Evolutionary conservation across 257 asterid genomes (phyloP).

Genomic region (Vinca minor): DNA sequence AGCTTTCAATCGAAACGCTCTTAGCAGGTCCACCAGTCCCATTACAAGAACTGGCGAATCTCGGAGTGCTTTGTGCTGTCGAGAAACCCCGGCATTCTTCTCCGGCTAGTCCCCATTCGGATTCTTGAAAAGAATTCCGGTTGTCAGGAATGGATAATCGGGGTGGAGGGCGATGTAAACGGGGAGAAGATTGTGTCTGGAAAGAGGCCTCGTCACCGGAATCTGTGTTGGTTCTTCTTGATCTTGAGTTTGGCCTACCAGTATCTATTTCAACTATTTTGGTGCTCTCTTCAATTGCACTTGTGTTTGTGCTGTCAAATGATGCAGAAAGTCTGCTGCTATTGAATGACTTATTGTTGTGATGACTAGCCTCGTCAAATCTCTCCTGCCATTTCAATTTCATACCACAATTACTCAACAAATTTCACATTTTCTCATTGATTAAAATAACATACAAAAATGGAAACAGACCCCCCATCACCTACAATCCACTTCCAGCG

Average conservation of each 20-base stretch:
- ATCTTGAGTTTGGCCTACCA: conserved; percentile 47
- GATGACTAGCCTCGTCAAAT: conserved; percentile 28
- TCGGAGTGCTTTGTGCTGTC: conserved; percentile 68
- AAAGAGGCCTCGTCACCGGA: conserved; percentile 27
- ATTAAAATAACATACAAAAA: neutral
- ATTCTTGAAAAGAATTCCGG: conserved; percentile 22
- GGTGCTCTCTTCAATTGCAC: conserved; percentile 47
- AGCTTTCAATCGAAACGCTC: conserved; percentile 37
- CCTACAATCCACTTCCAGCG: no score
- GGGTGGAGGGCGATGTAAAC: conserved; percentile 18
- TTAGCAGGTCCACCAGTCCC: conserved; percentile 36
- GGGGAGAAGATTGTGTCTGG: conserved; percentile 17
- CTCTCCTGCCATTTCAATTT: conserved; percentile 23
- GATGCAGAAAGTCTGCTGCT: conserved; percentile 48
- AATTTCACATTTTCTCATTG: neutral
- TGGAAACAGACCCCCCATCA: neutral
- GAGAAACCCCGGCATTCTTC: conserved; percentile 33
- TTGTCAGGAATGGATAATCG: conserved; percentile 23
- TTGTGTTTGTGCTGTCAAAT: conserved; percentile 25
- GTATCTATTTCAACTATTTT: conserved; percentile 79
- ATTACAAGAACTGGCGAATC: conserved; percentile 30
- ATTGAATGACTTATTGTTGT: conserved; percentile 27
- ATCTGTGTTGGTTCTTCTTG: conserved; percentile 38
- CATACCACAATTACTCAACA: no score
- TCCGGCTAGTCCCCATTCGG: conserved; percentile 26